Conservation (phyloP, 352 stramenopile genomes). For the Phytophthora pini region DNA sequence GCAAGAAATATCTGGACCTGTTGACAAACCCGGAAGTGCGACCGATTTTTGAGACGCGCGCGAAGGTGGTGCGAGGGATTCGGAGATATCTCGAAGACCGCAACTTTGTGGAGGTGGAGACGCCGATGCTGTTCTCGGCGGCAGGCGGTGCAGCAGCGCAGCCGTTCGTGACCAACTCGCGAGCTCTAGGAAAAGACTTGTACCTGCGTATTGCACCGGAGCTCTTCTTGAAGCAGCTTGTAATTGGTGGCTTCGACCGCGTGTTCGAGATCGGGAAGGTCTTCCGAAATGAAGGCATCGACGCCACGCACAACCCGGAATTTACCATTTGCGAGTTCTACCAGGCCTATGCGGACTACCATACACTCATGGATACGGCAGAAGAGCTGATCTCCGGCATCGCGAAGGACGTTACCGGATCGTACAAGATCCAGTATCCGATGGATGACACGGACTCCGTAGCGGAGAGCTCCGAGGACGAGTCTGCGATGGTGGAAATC, state of each 20-base stretch:
- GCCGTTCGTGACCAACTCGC: constrained; percentile 98
- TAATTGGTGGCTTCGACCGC: constrained; percentile 96
- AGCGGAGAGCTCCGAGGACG: constrained; percentile 17
- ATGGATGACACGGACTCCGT: constrained; percentile 60
- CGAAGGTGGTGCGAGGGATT: constrained; percentile 79
- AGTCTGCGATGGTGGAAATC: constrained; percentile 84
- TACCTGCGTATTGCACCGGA: constrained; percentile 97
- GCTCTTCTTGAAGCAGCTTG: constrained; percentile 97
- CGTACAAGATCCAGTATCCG: constrained; percentile 96
- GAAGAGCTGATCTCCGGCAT: constrained; percentile 98
- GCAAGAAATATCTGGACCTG: constrained; percentile 98
- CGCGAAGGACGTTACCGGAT: constrained; percentile 96
- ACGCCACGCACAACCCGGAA: constrained; percentile 99
- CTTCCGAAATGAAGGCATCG: constrained; percentile 98
- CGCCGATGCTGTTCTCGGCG: constrained; percentile 99
- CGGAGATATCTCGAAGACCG: constrained; percentile 75
- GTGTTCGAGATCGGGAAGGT: constrained; percentile 99
- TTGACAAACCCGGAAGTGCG: constrained; percentile 95
- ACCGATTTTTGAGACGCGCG: constrained; percentile 93
- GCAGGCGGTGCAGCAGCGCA: constrained; percentile 96
- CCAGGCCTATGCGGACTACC: constrained; percentile 98
- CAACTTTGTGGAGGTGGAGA: constrained; percentile 94
- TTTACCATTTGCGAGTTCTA: constrained; percentile 99
- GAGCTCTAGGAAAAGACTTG: constrained; percentile 96
- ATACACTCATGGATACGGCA: constrained; percentile 98